Evolutionary conservation across 192 early-diverging fungal species (phyloP), one percentile per base, ranked within the genome.

Genomic region (Glomus cerebriforme): DNA sequence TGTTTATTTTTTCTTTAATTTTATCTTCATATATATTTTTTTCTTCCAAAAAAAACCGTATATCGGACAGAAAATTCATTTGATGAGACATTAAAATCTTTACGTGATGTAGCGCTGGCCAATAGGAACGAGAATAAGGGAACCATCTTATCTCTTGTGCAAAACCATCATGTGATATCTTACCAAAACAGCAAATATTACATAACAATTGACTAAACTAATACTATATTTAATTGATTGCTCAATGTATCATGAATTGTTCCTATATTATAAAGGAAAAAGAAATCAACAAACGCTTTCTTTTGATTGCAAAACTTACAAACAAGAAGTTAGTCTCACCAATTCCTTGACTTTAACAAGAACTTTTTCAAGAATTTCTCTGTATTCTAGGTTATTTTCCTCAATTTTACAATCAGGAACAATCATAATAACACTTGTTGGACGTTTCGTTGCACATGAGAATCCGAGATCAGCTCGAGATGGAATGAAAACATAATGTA

Each of bases 401-500:
- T 91, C 86, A 77, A 86, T 86, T 74, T 92, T 89, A 75, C 86
- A 87, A 79, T 88, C 91, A 88, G 93, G 95, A 70, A 90, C 92
- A 71, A 98, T 83, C 95, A 99, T 95, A 59, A 98, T 86, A 79
- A 91, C 92, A 69, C 91, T 93, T 2, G 97, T 98, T 26, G 98
- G 97, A 80, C 98, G 92, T 89, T 98, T 98, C 27, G 98, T 98
- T 29, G 94, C 87, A 82, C 93, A 92, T 35, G 96, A 93, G 37
- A 91, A 91, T 74, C 98, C 98, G 12, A 99, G 92, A 78, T 98
- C 95, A 85, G 95, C 93, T 89, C 96, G 96, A 31, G 96, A 95
- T 7, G 96, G 92, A n/a, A 98, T 91, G 85, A 96, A 99, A 70
- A 97, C 86, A 79, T 98, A 99, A 34, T 97, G 96, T 35, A 99